Percentiles rank a stretch among this genome's conserved stretches.
phyloP scores from a whole-genome alignment of 1,139 yeast genomes.

The Meyerozyma sp. region DNA sequence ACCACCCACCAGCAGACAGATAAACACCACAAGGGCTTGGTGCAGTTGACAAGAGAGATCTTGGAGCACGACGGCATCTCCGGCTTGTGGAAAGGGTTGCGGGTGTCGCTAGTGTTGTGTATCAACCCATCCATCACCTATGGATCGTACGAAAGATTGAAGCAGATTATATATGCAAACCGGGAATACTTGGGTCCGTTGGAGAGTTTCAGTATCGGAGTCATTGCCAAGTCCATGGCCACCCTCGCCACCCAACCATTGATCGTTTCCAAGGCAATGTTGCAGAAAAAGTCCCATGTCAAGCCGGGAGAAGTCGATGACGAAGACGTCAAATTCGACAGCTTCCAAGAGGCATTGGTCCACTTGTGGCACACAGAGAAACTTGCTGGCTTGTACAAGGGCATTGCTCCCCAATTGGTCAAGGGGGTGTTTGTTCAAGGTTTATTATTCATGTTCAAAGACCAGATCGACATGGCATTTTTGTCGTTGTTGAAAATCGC shows the following conservation, averaged over 20 bases:
- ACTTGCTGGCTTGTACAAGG: conserved; percentile 52
- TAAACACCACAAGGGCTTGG: conserved; percentile 35
- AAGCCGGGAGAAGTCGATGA: conserved; percentile 8
- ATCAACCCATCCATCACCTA: conserved; percentile 85
- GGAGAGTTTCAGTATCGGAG: conserved; percentile 72
- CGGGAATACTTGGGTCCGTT: conserved; percentile 51
- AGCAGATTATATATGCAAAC: conserved; percentile 44
- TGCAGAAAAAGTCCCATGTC: conserved; percentile 48
- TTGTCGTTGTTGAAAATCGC: conserved; percentile 31
- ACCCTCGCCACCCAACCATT: conserved; percentile 80
- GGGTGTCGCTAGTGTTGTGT: conserved; percentile 75
- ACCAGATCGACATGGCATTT: conserved; percentile 51
- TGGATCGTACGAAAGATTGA: conserved; percentile 73
- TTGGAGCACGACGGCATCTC: conserved; percentile 61
- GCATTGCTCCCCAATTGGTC: conserved; percentile 72
- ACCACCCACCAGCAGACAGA: conserved; percentile 82
- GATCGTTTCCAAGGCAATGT: conserved; percentile 78
- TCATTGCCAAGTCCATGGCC: conserved; percentile 74
- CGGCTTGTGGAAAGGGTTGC: conserved; percentile 82
- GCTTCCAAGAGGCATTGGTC: conserved; percentile 9
- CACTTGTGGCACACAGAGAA: conserved; percentile 7
- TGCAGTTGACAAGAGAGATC: conserved; percentile 49
- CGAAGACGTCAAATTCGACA: conserved; percentile 8
- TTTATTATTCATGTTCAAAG: conserved; percentile 75
- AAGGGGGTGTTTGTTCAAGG: conserved; percentile 89